Conservation (phyloP, 2,329 filamentous ascomycete species). For the Aspergillus melleus region DNA sequence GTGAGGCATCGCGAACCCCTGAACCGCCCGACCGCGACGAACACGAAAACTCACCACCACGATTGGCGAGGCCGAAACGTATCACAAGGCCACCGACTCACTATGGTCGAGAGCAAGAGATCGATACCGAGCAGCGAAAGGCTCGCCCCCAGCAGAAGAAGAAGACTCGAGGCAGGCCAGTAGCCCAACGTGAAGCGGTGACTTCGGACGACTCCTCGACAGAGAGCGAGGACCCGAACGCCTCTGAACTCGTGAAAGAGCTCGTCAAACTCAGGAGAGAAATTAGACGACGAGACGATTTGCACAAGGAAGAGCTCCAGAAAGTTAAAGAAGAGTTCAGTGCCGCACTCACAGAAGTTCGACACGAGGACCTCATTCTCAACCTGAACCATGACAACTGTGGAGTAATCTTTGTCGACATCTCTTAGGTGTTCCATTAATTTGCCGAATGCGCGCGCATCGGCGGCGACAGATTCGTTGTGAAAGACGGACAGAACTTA, state of each 20-base stretch:
- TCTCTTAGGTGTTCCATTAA: no score
- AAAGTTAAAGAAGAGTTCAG: conserved; percentile 22
- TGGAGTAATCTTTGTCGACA: no score
- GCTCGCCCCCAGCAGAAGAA: conserved; percentile 14
- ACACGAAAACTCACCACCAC: neutral
- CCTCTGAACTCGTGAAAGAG: conserved; percentile 13
- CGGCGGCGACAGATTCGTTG: no score
- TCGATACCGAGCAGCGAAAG: conserved; percentile 16
- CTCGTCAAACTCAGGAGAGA: conserved; percentile 23
- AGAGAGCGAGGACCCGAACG: conserved; percentile 15
- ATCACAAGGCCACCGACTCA: conserved; percentile 17
- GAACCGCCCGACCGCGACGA: neutral
- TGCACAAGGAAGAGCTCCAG: conserved; percentile 22
- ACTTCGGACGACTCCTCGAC: conserved; percentile 16
- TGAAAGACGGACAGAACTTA: no score
- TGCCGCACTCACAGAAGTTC: conserved; percentile 18
- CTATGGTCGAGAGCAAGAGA: conserved; percentile 21
- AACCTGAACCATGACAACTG: no score
- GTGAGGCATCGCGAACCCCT: neutral
- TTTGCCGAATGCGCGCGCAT: no score
- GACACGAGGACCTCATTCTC: no score
- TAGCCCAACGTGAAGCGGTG: conserved; percentile 13
- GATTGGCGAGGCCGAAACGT: conserved; percentile 21
- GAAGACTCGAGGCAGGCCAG: conserved; percentile 15
- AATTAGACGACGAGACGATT: conserved; percentile 20